Conservation (phyloP, 352 stramenopile genomes). For the Globisporangium alternatum region DNA sequence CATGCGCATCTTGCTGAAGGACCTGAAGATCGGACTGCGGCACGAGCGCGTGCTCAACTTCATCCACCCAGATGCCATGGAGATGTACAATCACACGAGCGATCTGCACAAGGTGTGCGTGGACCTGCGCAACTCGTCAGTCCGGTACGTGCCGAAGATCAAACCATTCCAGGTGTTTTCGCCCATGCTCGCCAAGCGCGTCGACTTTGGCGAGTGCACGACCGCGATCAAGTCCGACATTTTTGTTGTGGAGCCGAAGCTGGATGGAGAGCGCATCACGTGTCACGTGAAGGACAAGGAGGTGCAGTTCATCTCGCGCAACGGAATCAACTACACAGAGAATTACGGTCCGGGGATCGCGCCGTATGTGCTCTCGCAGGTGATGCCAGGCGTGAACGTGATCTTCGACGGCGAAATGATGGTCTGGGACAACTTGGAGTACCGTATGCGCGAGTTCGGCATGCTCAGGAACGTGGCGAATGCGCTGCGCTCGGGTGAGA, state of each 20-base stretch:
- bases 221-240: slow-evolving; percentile 57
- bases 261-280: slow-evolving; percentile 82
- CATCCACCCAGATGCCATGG: slow-evolving; percentile 75
- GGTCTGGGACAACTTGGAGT: slow-evolving; percentile 84
- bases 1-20: slow-evolving; percentile 80
- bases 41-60: slow-evolving; percentile 80
- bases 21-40: slow-evolving; percentile 80
- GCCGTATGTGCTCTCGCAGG: slow-evolving; percentile 59
- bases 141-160: slow-evolving; percentile 79
- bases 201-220: slow-evolving; percentile 83
- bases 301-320: slow-evolving; percentile 84
- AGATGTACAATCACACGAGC: slow-evolving; percentile 90
- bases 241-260: slow-evolving; percentile 85
- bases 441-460: slow-evolving; percentile 72
- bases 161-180: slow-evolving; percentile 84
- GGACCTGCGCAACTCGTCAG: slow-evolving; percentile 70
- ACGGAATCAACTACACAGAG: slow-evolving; percentile 82
- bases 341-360: slow-evolving; percentile 60
- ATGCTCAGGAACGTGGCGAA: slow-evolving; percentile 80
- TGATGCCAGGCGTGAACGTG: slow-evolving; percentile 55
- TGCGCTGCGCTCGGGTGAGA: slow-evolving; percentile 45
- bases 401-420: slow-evolving; percentile 89
- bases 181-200: slow-evolving; percentile 83
- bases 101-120: slow-evolving; percentile 75
- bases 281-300: slow-evolving; percentile 61